These are phyloP conservation scores for Angomonas deanei DNA, from an alignment of 208 protist species.

Conservation along the genomic window DNA sequence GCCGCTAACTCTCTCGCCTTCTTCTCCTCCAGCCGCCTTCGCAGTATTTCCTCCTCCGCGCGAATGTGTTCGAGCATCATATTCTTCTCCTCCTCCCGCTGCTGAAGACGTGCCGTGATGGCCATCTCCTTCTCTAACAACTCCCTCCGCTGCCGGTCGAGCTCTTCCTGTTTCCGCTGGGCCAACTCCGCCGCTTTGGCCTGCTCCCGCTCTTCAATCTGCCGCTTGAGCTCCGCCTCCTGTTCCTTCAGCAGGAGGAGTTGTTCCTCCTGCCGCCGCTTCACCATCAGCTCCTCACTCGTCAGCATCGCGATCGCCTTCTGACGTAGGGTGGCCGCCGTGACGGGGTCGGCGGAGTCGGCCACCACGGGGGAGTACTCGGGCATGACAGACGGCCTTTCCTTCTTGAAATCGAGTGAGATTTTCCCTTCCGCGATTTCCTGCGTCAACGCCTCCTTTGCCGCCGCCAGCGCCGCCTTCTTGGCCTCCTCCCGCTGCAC, in stretches of 20 bases:
- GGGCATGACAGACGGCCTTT: background rate
- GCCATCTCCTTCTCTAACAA: conserved; percentile 5
- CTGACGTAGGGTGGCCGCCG: conserved; percentile 29
- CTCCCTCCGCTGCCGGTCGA: conserved; percentile 1
- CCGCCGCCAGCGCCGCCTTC: conserved; percentile 41
- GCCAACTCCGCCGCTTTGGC: conserved; percentile 7
- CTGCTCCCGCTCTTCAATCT: conserved; percentile 42
- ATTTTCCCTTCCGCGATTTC: conserved; percentile 34
- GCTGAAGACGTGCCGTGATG: conserved; percentile 16
- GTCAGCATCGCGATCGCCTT: conserved; percentile 75
- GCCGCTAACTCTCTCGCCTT: conserved; percentile 10
- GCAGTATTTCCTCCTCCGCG: conserved; percentile 60
- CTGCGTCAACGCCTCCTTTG: conserved; percentile 45
- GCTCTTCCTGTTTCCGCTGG: conserved; percentile 2
- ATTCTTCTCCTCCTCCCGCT: conserved; percentile 29
- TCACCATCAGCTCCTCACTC: conserved; percentile 47
- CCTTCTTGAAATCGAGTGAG: background rate
- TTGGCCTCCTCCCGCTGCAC: conserved; percentile 23
- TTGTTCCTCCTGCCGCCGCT: conserved; percentile 13
- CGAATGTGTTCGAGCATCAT: conserved; percentile 59
- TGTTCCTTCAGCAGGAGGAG: conserved; percentile 16
- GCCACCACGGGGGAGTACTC: background rate
- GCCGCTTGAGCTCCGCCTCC: conserved; percentile 28
- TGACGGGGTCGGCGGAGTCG: background rate
- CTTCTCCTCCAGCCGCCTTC: conserved; percentile 37